These are phyloP conservation scores for Thozetella sp. DNA, from an alignment of 495 filamentous ascomycete genomes.

Conservation along the genomic window DNA sequence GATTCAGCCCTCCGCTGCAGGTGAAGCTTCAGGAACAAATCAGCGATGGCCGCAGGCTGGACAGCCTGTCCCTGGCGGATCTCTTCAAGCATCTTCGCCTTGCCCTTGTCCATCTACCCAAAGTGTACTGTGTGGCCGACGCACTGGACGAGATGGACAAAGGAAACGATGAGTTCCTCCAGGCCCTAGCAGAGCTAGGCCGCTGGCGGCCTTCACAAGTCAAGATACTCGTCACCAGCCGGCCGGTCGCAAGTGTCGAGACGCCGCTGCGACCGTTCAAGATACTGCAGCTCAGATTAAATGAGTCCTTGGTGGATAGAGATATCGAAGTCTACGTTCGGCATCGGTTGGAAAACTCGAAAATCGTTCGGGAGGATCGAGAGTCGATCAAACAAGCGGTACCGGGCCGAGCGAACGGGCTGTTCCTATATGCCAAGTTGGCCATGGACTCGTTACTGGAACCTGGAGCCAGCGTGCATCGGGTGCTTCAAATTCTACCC, in stretches of 20 bases:
- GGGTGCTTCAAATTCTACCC: slow-evolving; percentile 27
- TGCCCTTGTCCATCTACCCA: neutral
- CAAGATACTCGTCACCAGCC: neutral
- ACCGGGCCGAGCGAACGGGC: slow-evolving; percentile 25
- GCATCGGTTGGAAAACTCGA: slow-evolving; percentile 12
- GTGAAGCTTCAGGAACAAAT: slow-evolving; percentile 18
- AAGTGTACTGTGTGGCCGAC: neutral
- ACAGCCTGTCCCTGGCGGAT: slow-evolving; percentile 19
- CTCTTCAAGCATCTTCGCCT: neutral
- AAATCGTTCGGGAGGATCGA: slow-evolving; percentile 11
- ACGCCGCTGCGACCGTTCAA: neutral
- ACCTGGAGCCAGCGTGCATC: slow-evolving; percentile 13
- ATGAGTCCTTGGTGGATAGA: slow-evolving; percentile 35
- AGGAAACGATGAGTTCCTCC: neutral
- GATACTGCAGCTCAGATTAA: slow-evolving; percentile 14
- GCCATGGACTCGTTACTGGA: slow-evolving; percentile 43
- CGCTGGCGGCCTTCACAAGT: neutral
- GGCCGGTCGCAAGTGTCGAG: neutral
- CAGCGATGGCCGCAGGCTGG: slow-evolving; percentile 5
- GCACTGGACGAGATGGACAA: neutral
- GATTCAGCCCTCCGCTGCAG: slow-evolving; percentile 39
- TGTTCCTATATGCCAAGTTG: slow-evolving; percentile 49
- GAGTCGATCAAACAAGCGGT: slow-evolving; percentile 16
- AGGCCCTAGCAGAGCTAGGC: neutral
- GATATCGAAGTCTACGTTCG: slow-evolving; percentile 44